These are phyloP conservation scores for Dactylis glomerata DNA, from an alignment of 176 grass and related monocot genomes.

Conservation along the genomic window DNA sequence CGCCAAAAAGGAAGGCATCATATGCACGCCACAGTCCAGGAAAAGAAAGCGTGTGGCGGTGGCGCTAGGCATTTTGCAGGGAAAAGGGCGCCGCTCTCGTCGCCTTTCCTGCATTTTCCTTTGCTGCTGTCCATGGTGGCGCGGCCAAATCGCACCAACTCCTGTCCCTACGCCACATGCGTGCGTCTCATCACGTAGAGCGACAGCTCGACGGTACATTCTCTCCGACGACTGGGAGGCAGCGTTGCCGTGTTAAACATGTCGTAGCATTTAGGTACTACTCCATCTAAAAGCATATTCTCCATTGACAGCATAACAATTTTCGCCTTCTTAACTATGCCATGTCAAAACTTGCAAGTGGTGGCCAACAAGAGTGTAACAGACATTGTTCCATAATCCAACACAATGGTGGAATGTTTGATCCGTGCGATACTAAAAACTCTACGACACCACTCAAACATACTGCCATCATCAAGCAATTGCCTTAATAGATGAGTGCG, in stretches of 20 bases:
- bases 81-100: background rate
- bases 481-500: too few relatives aligned
- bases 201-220: background rate
- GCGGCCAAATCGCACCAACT: conserved; percentile 20
- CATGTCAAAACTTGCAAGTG: too few relatives aligned
- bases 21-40: background rate
- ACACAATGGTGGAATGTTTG: too few relatives aligned
- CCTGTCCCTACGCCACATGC: background rate
- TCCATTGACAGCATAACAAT: too few relatives aligned
- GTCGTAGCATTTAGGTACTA: too few relatives aligned
- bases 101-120: background rate
- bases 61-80: background rate
- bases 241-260: background rate
- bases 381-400: too few relatives aligned
- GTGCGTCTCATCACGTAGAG: background rate
- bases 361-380: too few relatives aligned
- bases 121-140: background rate
- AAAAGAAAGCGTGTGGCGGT: background rate
- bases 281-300: too few relatives aligned
- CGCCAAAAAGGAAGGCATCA: background rate
- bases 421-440: too few relatives aligned
- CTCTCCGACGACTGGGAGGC: background rate
- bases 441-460: too few relatives aligned
- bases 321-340: too few relatives aligned
- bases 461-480: too few relatives aligned